A percentile compares a stretch with the other conserved stretches of the same genome.
Conservation (phyloP, 2,329 filamentous ascomycete genomes). For the Aspergillus nomiae region DNA sequence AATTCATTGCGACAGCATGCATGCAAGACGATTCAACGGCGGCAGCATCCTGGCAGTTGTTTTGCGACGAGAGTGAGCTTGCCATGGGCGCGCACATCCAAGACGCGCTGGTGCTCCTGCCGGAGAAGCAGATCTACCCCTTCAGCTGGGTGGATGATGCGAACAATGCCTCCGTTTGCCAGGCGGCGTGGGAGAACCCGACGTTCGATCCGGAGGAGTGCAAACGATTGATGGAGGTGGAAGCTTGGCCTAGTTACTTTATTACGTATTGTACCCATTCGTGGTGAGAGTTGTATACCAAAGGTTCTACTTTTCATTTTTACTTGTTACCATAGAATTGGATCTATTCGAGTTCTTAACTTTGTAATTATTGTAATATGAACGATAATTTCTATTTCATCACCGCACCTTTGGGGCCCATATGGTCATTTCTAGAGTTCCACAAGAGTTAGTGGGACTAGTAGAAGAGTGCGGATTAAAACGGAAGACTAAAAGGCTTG, state of each 20-base stretch:
- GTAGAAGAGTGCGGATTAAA: neutral
- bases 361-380: neutral
- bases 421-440: neutral
- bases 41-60: slow-evolving; percentile 16
- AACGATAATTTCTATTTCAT: neutral
- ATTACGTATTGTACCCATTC: slow-evolving; percentile 27
- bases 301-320: too few species aligned
- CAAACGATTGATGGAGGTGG: slow-evolving; percentile 20
- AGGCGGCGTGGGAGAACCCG: slow-evolving; percentile 18
- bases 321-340: too few species aligned
- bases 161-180: slow-evolving; percentile 13
- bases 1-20: slow-evolving; percentile 10
- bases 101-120: slow-evolving; percentile 19
- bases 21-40: slow-evolving; percentile 13
- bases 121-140: slow-evolving; percentile 21
- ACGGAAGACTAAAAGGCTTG: neutral
- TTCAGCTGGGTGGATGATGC: slow-evolving; percentile 24
- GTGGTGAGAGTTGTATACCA: slow-evolving; percentile 12
- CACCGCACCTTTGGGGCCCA: too few species aligned
- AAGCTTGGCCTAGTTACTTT: slow-evolving; percentile 27
- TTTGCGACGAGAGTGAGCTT: slow-evolving; percentile 11
- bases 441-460: too few species aligned
- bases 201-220: slow-evolving; percentile 21
- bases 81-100: neutral
- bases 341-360: neutral